Percentiles rank a stretch among this genome's conserved stretches.
phyloP scores from a whole-genome alignment of 2,329 filamentous ascomycete genomes.

The Ilyonectria destructans region DNA sequence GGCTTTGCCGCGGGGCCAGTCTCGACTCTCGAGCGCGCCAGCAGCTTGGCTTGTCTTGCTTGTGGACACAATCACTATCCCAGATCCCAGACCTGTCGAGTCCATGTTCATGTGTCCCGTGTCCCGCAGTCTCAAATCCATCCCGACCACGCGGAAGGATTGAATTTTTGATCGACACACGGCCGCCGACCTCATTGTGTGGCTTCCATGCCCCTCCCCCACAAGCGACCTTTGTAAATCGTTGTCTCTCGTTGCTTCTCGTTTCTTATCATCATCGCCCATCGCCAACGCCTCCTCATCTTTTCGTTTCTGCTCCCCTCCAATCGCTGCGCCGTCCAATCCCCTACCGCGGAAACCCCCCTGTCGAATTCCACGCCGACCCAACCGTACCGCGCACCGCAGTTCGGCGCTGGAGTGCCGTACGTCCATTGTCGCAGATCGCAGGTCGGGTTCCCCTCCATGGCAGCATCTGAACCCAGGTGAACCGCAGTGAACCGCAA shows the following conservation, averaged over 20 bases:
- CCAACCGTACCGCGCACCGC: slow-evolving; percentile 21
- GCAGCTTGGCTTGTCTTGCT: not conserved
- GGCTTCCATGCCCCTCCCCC: not conserved
- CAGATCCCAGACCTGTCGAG: slow-evolving; percentile 1
- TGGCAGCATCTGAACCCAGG: not conserved
- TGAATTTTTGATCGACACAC: slow-evolving; percentile 8
- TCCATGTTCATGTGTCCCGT: slow-evolving; percentile 3
- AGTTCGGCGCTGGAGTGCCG: slow-evolving; percentile 25
- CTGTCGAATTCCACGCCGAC: slow-evolving; percentile 27
- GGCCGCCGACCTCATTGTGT: not conserved
- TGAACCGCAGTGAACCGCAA: not conserved
- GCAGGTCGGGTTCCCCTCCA: slow-evolving; percentile 18
- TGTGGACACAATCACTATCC: not conserved
- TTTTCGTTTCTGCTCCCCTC: slow-evolving; percentile 10
- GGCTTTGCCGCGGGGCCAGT: not conserved
- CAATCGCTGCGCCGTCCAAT: slow-evolving; percentile 23
- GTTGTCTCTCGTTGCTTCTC: too few relatives aligned
- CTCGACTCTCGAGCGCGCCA: not conserved
- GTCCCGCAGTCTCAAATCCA: slow-evolving; percentile 6
- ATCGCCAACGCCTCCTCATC: slow-evolving; percentile 7
- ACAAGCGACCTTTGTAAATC: not conserved
- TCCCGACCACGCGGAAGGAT: slow-evolving; percentile 11
- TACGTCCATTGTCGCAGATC: slow-evolving; percentile 26
- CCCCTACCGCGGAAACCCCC: slow-evolving; percentile 12
- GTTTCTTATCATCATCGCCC: slow-evolving; percentile 20